Evolutionary conservation across 305 asterid genomes (phyloP).

Genomic region (Solanum chacoense): DNA sequence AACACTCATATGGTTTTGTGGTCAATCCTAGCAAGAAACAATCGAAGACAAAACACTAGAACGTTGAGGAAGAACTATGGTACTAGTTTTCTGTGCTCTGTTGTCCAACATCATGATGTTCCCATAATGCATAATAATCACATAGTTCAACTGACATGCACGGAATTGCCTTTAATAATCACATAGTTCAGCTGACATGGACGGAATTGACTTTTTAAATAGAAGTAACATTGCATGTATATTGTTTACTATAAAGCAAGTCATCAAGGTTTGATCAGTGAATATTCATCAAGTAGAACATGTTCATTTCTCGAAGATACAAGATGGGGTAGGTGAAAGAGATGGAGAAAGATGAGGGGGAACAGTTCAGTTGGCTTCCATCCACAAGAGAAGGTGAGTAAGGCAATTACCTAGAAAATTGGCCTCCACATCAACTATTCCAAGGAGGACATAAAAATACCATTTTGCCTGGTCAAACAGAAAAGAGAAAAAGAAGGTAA

Average conservation of each 20-base stretch:
- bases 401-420: slow-evolving; percentile 74
- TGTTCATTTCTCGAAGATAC: not conserved
- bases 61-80: not conserved
- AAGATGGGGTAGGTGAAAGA: not conserved
- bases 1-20: not conserved
- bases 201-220: not conserved
- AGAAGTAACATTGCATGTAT: not conserved
- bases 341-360: not conserved
- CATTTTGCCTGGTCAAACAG: slow-evolving; percentile 67
- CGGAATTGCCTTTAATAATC: not conserved
- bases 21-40: not conserved
- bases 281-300: not conserved
- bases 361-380: not conserved
- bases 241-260: not conserved
- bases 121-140: not conserved
- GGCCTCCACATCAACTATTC: slow-evolving; percentile 90
- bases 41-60: not conserved
- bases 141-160: not conserved
- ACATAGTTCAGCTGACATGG: not conserved
- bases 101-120: not conserved
- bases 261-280: not conserved
- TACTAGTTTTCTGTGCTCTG: not conserved
- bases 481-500: not conserved
- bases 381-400: not conserved
- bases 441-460: slow-evolving; percentile 85